Conservation (phyloP, 306 rosid species). For the Heteromeles arbutifolia region DNA sequence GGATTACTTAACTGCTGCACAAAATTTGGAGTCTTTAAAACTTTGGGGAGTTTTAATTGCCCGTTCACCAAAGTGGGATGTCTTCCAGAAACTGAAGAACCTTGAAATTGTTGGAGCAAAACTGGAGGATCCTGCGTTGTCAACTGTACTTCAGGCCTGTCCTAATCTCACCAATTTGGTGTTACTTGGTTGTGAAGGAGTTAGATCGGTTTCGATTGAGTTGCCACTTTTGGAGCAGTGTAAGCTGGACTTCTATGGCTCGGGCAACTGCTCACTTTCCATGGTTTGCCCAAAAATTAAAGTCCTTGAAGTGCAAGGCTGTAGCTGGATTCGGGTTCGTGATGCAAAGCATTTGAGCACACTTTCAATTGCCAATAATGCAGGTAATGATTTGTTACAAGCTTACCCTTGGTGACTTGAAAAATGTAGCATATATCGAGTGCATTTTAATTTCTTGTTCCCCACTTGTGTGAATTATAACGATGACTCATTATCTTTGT, state of each 20-base stretch:
- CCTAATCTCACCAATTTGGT: conserved; percentile 60
- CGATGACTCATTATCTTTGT: not conserved
- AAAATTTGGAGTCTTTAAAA: conserved; percentile 64
- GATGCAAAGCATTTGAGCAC: conserved; percentile 48
- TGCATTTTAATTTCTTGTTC: not conserved
- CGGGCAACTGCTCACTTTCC: conserved; percentile 61
- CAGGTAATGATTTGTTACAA: conserved; percentile 39
- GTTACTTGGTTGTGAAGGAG: conserved; percentile 87
- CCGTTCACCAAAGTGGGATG: conserved; percentile 69
- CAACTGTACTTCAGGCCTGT: conserved; percentile 47
- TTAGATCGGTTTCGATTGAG: conserved; percentile 53
- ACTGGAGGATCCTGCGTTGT: conserved; percentile 54
- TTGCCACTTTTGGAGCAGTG: conserved; percentile 62
- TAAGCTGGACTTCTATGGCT: conserved; percentile 82
- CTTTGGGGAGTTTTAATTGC: conserved; percentile 88
- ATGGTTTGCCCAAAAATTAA: conserved; percentile 59
- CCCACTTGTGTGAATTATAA: not conserved
- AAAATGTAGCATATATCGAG: not conserved
- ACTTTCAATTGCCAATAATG: conserved; percentile 69
- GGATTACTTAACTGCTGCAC: conserved; percentile 55
- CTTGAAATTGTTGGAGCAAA: conserved; percentile 87
- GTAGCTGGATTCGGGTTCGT: conserved; percentile 81
- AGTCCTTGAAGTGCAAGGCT: conserved; percentile 92
- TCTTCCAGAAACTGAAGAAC: conserved; percentile 52
- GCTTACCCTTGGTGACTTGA: not conserved